Evolutionary conservation across 176 grass and related monocot genomes (phyloP).

Genomic region (Oryza officinalis): DNA sequence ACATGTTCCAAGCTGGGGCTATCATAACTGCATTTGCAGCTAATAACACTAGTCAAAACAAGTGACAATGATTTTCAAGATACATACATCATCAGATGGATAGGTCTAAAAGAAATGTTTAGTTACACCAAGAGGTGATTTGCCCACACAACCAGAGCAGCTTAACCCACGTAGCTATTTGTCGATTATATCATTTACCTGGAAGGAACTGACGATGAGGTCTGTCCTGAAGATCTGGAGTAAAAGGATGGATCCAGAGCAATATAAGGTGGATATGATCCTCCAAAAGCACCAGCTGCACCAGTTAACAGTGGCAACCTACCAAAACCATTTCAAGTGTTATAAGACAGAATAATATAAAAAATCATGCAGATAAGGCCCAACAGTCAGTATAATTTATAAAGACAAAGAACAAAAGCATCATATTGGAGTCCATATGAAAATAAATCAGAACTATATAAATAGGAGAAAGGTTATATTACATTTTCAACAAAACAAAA

Average conservation of each 20-base stretch:
- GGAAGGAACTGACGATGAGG: conserved; percentile 53
- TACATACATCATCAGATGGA: not conserved
- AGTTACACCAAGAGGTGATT: not conserved
- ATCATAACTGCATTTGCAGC: not conserved
- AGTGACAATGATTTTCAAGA: not conserved
- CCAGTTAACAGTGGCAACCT: conserved; percentile 88
- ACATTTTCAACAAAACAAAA: not conserved
- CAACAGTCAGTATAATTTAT: not conserved
- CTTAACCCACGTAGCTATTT: not conserved
- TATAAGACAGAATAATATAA: not conserved
- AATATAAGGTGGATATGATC: conserved; percentile 85
- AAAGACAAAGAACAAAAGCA: not conserved
- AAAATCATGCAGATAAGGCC: conserved; percentile 13
- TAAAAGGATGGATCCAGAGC: conserved; percentile 79
- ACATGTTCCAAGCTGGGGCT: too few relatives aligned
- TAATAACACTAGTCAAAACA: not conserved
- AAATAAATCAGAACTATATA: not conserved
- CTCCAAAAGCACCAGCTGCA: conserved; percentile 63
- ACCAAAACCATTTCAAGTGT: conserved; percentile 14
- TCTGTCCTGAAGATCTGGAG: conserved; percentile 63
- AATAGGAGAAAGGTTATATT: not conserved
- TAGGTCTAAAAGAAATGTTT: not conserved
- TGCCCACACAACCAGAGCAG: not conserved
- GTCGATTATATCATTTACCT: conserved; percentile 42
- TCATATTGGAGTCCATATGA: not conserved